phyloP scores from a whole-genome alignment of 129 eudicot genomes.

The Saussurea involucrata region DNA sequence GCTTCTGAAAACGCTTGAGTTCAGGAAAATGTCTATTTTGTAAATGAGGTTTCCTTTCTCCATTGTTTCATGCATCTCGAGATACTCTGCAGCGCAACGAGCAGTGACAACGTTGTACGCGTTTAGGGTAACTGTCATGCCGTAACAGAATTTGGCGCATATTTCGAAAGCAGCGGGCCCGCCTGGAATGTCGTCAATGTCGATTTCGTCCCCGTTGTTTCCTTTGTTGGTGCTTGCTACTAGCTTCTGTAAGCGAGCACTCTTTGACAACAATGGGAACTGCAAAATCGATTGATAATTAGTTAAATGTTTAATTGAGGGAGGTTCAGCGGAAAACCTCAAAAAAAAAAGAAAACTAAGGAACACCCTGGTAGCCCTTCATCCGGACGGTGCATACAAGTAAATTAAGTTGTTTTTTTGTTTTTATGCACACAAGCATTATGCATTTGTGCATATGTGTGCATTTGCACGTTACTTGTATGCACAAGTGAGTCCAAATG shows the following conservation, averaged over 20 bases:
- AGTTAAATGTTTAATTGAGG: background rate
- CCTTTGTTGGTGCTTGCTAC: constrained; percentile 53
- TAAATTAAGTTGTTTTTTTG: too few relatives aligned
- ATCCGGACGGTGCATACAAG: too few relatives aligned
- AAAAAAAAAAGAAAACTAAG: too few relatives aligned
- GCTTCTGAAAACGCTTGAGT: constrained; percentile 74
- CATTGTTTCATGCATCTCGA: constrained; percentile 79
- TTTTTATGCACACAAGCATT: too few relatives aligned
- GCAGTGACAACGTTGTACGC: constrained; percentile 74
- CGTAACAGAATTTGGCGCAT: constrained; percentile 96
- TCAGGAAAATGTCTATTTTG: constrained; percentile 84
- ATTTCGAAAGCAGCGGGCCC: constrained; percentile 76
- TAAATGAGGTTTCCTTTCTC: constrained; percentile 89
- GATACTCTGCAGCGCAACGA: constrained; percentile 93
- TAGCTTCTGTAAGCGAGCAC: constrained; percentile 69
- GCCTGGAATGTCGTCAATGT: constrained; percentile 79
- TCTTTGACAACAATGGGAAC: constrained; percentile 92
- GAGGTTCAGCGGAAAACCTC: too few relatives aligned
- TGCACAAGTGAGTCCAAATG: too few relatives aligned
- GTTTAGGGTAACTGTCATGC: constrained; percentile 85
- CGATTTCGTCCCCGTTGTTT: constrained; percentile 49
- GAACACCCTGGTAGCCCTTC: too few relatives aligned
- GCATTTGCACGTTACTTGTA: too few relatives aligned
- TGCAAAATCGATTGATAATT: constrained; percentile 28
- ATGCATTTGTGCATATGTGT: too few relatives aligned